Conservation (phyloP, 257 asterid genomes). For the Salvia hispanica region DNA sequence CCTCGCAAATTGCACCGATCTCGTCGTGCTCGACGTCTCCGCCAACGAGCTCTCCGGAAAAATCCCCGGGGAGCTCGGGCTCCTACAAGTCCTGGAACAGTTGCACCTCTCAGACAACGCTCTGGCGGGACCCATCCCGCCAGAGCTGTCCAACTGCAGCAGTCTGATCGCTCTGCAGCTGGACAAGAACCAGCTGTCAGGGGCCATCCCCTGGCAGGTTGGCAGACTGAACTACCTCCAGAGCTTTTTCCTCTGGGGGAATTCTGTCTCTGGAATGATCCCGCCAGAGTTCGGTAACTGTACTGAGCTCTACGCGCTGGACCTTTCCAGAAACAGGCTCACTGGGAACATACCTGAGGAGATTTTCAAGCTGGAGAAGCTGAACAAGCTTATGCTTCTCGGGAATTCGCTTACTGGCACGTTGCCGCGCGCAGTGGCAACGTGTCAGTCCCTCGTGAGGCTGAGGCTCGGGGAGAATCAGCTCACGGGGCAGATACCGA, state of each 20-base stretch:
- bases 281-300: slow-evolving; percentile 77
- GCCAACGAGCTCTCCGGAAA: slow-evolving; percentile 69
- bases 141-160: slow-evolving; percentile 68
- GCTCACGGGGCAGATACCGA: slow-evolving; percentile 88
- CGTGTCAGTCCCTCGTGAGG: slow-evolving; percentile 85
- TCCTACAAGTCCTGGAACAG: slow-evolving; percentile 63
- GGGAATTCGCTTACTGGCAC: slow-evolving; percentile 78
- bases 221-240: slow-evolving; percentile 76
- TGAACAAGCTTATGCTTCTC: slow-evolving; percentile 75
- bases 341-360: slow-evolving; percentile 88
- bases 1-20: slow-evolving; percentile 64
- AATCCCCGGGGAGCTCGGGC: slow-evolving; percentile 71
- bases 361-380: slow-evolving; percentile 67
- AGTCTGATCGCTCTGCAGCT: slow-evolving; percentile 80
- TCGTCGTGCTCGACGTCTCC: slow-evolving; percentile 80
- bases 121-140: slow-evolving; percentile 64
- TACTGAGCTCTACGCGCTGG: slow-evolving; percentile 86
- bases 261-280: slow-evolving; percentile 72
- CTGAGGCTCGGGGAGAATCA: slow-evolving; percentile 88
- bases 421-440: slow-evolving; percentile 57
- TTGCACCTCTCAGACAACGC: slow-evolving; percentile 81
- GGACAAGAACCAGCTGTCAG: slow-evolving; percentile 76
- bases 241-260: slow-evolving; percentile 89
- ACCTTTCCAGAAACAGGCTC: slow-evolving; percentile 76
- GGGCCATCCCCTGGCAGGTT: slow-evolving; percentile 66